Conservation (phyloP, 1,139 yeast species). For the Zygosaccharomyces pseudobailii region DNA sequence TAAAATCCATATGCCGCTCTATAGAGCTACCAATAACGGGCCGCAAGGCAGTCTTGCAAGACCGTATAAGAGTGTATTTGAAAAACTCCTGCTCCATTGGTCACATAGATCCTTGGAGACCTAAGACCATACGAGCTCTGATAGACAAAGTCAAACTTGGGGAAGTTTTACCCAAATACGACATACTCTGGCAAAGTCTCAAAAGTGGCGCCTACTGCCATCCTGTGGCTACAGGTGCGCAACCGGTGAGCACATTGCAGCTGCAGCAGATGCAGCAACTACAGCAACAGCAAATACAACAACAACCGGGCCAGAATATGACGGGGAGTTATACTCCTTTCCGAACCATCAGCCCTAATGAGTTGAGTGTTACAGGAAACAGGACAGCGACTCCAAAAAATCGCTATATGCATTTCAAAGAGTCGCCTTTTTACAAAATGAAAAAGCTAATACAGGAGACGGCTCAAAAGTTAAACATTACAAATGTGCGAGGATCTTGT, state of each 20-base stretch:
- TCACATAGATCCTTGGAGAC: slow-evolving; percentile 39
- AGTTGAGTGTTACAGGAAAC: slow-evolving; percentile 1
- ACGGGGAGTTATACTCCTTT: neutral
- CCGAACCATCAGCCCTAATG: neutral
- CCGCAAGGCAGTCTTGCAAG: slow-evolving; percentile 47
- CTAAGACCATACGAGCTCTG: slow-evolving; percentile 43
- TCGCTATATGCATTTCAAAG: slow-evolving; percentile 45
- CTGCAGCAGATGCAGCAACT: slow-evolving; percentile 12
- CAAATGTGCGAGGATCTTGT: slow-evolving; percentile 42
- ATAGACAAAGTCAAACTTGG: slow-evolving; percentile 39
- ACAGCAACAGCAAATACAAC: too few relatives aligned
- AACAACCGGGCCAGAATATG: neutral
- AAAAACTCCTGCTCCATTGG: slow-evolving; percentile 36
- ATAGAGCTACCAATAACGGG: slow-evolving; percentile 46
- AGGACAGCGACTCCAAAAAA: slow-evolving; percentile 12
- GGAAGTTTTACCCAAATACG: slow-evolving; percentile 40
- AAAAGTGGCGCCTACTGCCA: slow-evolving; percentile 20
- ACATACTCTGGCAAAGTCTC: slow-evolving; percentile 27
- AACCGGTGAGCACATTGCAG: slow-evolving; percentile 14
- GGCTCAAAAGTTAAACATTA: slow-evolving; percentile 40
- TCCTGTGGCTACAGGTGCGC: slow-evolving; percentile 25
- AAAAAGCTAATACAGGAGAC: slow-evolving; percentile 43
- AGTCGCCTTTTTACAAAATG: slow-evolving; percentile 49
- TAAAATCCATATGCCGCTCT: slow-evolving; percentile 45
- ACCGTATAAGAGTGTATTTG: slow-evolving; percentile 41